Evolutionary conservation across 768 basidiomycete species (phyloP), one percentile per base, ranked within the genome.

Genomic region (Trametes meyenii): DNA sequence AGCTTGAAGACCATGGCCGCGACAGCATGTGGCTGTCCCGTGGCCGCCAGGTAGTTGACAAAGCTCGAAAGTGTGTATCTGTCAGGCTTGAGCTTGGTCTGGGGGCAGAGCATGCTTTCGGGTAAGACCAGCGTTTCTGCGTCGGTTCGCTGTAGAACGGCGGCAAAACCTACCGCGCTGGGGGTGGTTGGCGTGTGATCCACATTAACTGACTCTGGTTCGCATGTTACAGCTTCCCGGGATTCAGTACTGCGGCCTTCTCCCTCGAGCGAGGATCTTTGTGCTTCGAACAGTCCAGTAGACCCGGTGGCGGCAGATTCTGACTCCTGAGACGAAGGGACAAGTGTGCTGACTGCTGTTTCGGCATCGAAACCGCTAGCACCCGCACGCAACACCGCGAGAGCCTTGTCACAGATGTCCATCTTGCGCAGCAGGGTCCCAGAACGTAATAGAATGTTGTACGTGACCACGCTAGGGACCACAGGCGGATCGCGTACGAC

Each of bases 401-500:
- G 59, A 4, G 81, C 76, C 24, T 72, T 63, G 12, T 76, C 71
- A 24, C 74, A 76, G 5, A 86, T 69, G 39, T 79, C 51, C 21
- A 50, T 35, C 29, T 62, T 55, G 17, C 81, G 77, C 66, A 87
- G 50, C 24, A 86, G 71, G 1, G 84, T 80, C 3, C 79, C 81
- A 0, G 82, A 78, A n/a, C 84, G 79, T 8, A 89, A 62, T 19
- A 90, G 70, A 36, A 84, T 83, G 64, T 87, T 88, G 70, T 79
- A 81, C 0, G 88, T 88, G 19, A 73, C 69, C 10, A 74, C 74
- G 60, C 81, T 75, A 0, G 86, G 85, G 38, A 73, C 61, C 16
- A 87, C 66, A 12, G 74, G 71, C 4, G 77, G 75, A 8, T 73
- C 60, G 16, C 83, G 79, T 2, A 74, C 61, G 17, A 73, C 64